These are phyloP conservation scores for Botrytis hyacinthi DNA, from an alignment of 2,329 filamentous ascomycete species.

Conservation along the genomic window DNA sequence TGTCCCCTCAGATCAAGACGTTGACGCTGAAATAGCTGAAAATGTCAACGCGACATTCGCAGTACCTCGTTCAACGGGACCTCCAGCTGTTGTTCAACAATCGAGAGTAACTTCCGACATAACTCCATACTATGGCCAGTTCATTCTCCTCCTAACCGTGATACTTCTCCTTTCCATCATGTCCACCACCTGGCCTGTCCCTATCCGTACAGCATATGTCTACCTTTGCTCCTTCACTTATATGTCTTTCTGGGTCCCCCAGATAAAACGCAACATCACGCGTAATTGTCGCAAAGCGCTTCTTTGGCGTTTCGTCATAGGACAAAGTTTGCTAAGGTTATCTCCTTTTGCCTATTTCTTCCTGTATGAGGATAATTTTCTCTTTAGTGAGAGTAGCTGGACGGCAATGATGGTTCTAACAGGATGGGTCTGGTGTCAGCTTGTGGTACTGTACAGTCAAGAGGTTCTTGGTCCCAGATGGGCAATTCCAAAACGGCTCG, in stretches of 20 bases:
- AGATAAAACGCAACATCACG: slow-evolving; percentile 85
- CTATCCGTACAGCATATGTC: slow-evolving; percentile 54
- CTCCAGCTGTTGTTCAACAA: slow-evolving; percentile 34
- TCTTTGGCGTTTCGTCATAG: slow-evolving; percentile 86
- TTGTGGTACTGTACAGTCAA: slow-evolving; percentile 75
- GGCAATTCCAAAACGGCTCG: slow-evolving; percentile 61
- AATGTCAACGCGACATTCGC: slow-evolving; percentile 33
- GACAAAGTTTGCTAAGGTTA: slow-evolving; percentile 75
- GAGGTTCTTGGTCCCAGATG: slow-evolving; percentile 86
- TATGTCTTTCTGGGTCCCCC: slow-evolving; percentile 87
- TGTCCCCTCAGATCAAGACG: slow-evolving; percentile 61
- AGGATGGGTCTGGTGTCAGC: slow-evolving; percentile 85
- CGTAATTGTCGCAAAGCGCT: slow-evolving; percentile 90
- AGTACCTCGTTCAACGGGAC: slow-evolving; percentile 26
- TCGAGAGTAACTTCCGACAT: slow-evolving; percentile 42
- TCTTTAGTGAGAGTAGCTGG: slow-evolving; percentile 71
- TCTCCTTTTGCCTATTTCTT: slow-evolving; percentile 86
- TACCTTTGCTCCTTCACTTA: slow-evolving; percentile 70
- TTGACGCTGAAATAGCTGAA: slow-evolving; percentile 58
- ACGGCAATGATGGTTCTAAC: slow-evolving; percentile 62
- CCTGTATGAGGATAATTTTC: slow-evolving; percentile 71
- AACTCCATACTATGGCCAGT: slow-evolving; percentile 55
- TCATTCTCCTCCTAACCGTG: slow-evolving; percentile 54
- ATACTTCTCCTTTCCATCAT: slow-evolving; percentile 59
- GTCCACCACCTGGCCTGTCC: slow-evolving; percentile 59